Base-by-base conservation (phyloP, 495 filamentous ascomycete genomes). In the Aspergillus ellipticus region DNA sequence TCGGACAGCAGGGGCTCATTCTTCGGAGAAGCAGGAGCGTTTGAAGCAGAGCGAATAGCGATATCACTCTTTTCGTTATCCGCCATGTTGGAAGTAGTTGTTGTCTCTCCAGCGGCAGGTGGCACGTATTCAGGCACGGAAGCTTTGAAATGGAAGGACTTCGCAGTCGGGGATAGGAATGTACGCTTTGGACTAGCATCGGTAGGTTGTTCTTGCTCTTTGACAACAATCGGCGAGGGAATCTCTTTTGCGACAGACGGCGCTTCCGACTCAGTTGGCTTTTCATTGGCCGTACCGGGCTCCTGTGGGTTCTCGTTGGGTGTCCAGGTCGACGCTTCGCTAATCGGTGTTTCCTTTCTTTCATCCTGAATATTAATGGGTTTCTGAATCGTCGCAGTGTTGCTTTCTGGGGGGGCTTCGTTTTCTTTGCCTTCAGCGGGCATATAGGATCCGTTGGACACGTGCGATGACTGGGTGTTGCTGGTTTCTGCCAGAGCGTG, bases 131-230 rank as follows among this genome's bases (percentile, higher is more conserved):
- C 66, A 26, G 69, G 64, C 51, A 78, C 62, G 74, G 74, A 61
- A 53, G 79, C 62, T 71, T 80, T 72, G 78, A 87, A 76, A 71
- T 80, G 79, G 62, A 91, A 92, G 4, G 85, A 76, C 63, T 79
- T 83, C 2, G 88, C 87, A 1, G 82, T 78, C 28, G 88, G 83
- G 33, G 87, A 90, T 21, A 92, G 76, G 13, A 60, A 53, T 7
- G 64, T 57, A 41, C 51, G 66, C 50, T 69, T 74, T 22, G 58
- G 55, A 31, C 59, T 63, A 16, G 57, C 43, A 19, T 67, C 64
- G 16, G 57, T 29, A 22, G 41, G 55, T 37, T 66, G 54, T 22
- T 55, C 54, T 10, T 64, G 60, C 16, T 59, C 51, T 6, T 53
- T 19, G 10, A 13, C 33, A 3, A n/a, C 41, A 31, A 39, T 15